These are phyloP conservation scores for Aspergillus piperis DNA, from an alignment of 2,329 filamentous ascomycete genomes.

Conservation along the genomic window DNA sequence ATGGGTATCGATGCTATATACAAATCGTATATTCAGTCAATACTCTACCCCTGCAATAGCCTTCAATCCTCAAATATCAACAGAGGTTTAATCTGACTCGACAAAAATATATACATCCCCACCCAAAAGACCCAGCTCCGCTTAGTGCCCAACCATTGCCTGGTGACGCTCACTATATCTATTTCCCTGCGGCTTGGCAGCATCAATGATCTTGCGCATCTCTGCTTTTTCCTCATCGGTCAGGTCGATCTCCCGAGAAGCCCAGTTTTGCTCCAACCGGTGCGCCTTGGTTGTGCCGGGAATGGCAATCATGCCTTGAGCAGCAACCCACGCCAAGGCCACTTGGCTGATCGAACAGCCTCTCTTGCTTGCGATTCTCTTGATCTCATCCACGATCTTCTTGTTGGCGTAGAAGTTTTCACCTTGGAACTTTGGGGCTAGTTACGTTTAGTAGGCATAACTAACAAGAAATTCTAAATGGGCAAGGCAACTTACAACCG, in stretches of 20 bases:
- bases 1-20: not conserved
- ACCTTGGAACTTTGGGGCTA: slow-evolving; percentile 40
- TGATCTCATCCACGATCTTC: slow-evolving; percentile 45
- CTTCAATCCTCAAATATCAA: not conserved
- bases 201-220: slow-evolving; percentile 43
- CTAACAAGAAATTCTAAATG: not conserved
- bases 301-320: slow-evolving; percentile 49
- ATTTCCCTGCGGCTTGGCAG: slow-evolving; percentile 40
- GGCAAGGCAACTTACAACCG: slow-evolving; percentile 27
- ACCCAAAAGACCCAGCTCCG: not conserved
- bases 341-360: slow-evolving; percentile 40
- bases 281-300: slow-evolving; percentile 48
- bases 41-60: no score
- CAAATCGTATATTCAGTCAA: not conserved
- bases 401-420: slow-evolving; percentile 51
- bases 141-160: slow-evolving; percentile 29
- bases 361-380: slow-evolving; percentile 41
- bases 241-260: slow-evolving; percentile 39
- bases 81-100: not conserved
- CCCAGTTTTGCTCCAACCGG: slow-evolving; percentile 46
- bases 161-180: slow-evolving; percentile 33
- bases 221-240: slow-evolving; percentile 42
- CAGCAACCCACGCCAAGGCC: slow-evolving; percentile 44
- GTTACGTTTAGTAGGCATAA: not conserved
- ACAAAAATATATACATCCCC: not conserved